Percentiles rank a stretch among this genome's conserved stretches.
Evolutionary conservation across 2,329 filamentous ascomycete species (phyloP).

Genomic region (Lizonia empirigonia): DNA sequence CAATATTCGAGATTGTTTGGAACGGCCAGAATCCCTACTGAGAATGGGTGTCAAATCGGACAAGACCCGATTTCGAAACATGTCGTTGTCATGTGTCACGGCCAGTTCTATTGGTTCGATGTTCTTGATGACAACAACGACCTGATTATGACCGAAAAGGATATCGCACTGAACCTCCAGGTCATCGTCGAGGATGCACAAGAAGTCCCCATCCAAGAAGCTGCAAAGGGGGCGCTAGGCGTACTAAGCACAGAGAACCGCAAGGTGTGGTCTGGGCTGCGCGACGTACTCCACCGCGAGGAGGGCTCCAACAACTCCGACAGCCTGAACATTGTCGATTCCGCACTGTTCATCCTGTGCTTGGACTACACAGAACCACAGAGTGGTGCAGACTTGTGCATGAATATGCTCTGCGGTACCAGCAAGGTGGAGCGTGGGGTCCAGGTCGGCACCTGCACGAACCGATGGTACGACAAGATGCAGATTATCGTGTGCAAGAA

Average conservation of each 20-base stretch:
- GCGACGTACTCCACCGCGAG: constrained; percentile 85
- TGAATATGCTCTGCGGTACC: constrained; percentile 97
- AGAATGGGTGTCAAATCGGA: constrained; percentile 93
- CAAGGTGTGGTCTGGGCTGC: constrained; percentile 90
- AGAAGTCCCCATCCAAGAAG: constrained; percentile 88
- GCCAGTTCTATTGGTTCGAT: constrained; percentile 99
- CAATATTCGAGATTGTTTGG: constrained; percentile 96
- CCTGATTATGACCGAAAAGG: constrained; percentile 95
- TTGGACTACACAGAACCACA: constrained; percentile 89
- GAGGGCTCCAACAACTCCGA: constrained; percentile 93
- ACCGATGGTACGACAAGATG: constrained; percentile 98
- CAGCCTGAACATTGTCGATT: constrained; percentile 93
- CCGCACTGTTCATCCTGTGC: constrained; percentile 88
- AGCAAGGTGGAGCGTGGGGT: constrained; percentile 90
- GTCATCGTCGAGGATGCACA: constrained; percentile 91
- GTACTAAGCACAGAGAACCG: constrained; percentile 96
- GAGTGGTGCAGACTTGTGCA: constrained; percentile 83
- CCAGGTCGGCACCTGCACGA: constrained; percentile 96
- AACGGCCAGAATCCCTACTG: constrained; percentile 90
- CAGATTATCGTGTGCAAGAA: constrained; percentile 99
- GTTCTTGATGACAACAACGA: constrained; percentile 93
- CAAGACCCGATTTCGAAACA: constrained; percentile 94
- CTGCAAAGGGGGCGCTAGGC: constrained; percentile 91
- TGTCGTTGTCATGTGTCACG: constrained; percentile 88
- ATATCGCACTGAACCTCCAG: constrained; percentile 87